A percentile compares a stretch with the other conserved stretches of the same genome.
These are phyloP conservation scores for Globisporangium abappressorium DNA, from an alignment of 352 stramenopile genomes.

Conservation along the genomic window DNA sequence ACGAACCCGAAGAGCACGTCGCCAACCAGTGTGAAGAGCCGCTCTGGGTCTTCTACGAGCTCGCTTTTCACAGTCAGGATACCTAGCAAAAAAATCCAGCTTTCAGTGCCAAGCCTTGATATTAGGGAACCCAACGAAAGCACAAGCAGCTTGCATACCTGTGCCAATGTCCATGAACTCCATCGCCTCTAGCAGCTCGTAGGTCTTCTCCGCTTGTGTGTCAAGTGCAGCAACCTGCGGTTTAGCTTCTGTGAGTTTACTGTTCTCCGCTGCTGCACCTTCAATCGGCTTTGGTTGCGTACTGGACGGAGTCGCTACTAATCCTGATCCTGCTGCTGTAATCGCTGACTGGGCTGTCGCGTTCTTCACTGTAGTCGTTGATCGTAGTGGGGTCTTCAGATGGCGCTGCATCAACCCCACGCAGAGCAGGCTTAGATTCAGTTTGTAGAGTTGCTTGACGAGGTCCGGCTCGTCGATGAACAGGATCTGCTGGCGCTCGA, in stretches of 20 bases:
- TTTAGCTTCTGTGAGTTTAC: neutral
- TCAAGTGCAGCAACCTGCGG: constrained; percentile 3
- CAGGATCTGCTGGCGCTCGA: constrained; percentile 70
- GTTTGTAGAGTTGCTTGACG: constrained; percentile 85
- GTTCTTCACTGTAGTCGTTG: constrained; percentile 7
- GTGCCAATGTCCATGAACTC: constrained; percentile 88
- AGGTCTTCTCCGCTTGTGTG: constrained; percentile 54
- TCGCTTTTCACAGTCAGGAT: constrained; percentile 86
- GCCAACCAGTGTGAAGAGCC: constrained; percentile 63
- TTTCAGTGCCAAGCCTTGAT: neutral
- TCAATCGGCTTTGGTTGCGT: constrained; percentile 10
- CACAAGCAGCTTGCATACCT: constrained; percentile 20
- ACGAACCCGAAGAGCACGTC: constrained; percentile 68
- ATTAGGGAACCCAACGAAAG: neutral
- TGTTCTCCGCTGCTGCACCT: neutral
- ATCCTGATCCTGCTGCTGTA: neutral
- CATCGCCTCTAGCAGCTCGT: constrained; percentile 85
- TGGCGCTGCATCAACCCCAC: constrained; percentile 83
- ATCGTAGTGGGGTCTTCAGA: constrained; percentile 47
- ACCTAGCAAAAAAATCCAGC: constrained; percentile 21
- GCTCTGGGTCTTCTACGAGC: constrained; percentile 59
- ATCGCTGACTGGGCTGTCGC: constrained; percentile 1
- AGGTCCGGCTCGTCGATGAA: constrained; percentile 80
- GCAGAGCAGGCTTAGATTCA: constrained; percentile 82
- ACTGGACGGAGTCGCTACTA: constrained; percentile 1